These are phyloP conservation scores for Sugiyamaella qingdaonensis DNA, from an alignment of 805 yeast species.

Conservation along the genomic window DNA sequence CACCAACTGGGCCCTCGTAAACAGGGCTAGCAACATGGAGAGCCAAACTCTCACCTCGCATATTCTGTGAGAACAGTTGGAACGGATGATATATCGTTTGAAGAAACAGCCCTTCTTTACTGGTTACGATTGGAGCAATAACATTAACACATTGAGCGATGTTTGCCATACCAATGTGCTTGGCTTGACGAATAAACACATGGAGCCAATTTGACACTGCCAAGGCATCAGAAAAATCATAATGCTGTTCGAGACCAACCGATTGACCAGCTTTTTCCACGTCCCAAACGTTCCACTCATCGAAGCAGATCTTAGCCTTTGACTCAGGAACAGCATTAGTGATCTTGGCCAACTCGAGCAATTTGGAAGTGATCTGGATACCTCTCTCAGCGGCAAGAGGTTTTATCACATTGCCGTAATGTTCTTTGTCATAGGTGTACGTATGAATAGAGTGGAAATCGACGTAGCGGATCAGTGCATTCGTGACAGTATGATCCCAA, in stretches of 20 bases:
- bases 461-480: conserved; percentile 26
- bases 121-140: conserved; percentile 36
- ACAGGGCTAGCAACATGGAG: conserved; percentile 30
- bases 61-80: conserved; percentile 30
- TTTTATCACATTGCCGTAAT: conserved; percentile 28
- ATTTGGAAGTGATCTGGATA: conserved; percentile 29
- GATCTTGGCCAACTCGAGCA: conserved; percentile 32
- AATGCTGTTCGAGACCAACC: conserved; percentile 35
- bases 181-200: conserved; percentile 31
- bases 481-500: conserved; percentile 27
- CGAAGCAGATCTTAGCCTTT: conserved; percentile 26
- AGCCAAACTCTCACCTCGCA: conserved; percentile 33
- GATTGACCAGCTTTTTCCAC: conserved; percentile 29
- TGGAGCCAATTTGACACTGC: conserved; percentile 36
- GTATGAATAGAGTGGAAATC: conserved; percentile 35
- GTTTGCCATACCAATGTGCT: conserved; percentile 32
- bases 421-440: conserved; percentile 29
- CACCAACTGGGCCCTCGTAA: conserved; percentile 30
- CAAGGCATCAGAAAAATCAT: conserved; percentile 32
- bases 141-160: conserved; percentile 36
- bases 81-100: conserved; percentile 34
- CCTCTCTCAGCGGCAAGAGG: conserved; percentile 36
- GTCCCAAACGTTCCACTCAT: conserved; percentile 39
- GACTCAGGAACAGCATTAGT: conserved; percentile 11
- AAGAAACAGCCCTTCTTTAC: conserved; percentile 24